Conservation (phyloP, 495 filamentous ascomycete species). For the Zalerion maritima region DNA sequence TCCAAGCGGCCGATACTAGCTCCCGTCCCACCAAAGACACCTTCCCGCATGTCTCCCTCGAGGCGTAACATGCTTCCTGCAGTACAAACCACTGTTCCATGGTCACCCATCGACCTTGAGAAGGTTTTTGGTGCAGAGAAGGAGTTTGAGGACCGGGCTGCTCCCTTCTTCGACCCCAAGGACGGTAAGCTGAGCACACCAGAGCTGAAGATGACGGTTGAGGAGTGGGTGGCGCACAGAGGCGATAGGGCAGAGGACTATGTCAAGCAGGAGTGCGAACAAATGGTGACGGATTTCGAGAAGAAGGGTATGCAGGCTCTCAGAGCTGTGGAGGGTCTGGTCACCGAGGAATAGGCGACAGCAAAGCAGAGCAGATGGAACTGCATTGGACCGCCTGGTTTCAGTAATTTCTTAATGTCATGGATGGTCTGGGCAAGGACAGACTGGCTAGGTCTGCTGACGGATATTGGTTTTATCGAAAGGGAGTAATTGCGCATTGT, state of each 20-base stretch:
- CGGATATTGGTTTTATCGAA: too few relatives aligned
- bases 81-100: constrained; percentile 47
- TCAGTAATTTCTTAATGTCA: too few relatives aligned
- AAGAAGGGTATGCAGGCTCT: constrained; percentile 65
- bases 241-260: constrained; percentile 65
- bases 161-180: constrained; percentile 28
- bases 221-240: constrained; percentile 80
- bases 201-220: constrained; percentile 81
- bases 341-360: constrained; percentile 18
- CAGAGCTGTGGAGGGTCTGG: constrained; percentile 58
- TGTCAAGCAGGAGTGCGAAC: constrained; percentile 66
- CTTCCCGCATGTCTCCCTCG: constrained; percentile 42
- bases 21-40: constrained; percentile 41
- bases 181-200: constrained; percentile 48
- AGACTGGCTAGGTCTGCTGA: too few relatives aligned
- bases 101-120: constrained; percentile 62
- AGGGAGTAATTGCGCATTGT: too few relatives aligned
- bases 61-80: constrained; percentile 45
- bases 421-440: too few relatives aligned
- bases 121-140: constrained; percentile 45
- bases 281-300: constrained; percentile 67
- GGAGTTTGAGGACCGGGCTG: too few relatives aligned
- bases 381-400: too few relatives aligned
- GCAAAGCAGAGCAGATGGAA: too few relatives aligned
- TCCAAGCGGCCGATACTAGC: constrained; percentile 22